Base-by-base conservation (phyloP, 306 rosid species). In the Pterocarpus santalinus region DNA sequence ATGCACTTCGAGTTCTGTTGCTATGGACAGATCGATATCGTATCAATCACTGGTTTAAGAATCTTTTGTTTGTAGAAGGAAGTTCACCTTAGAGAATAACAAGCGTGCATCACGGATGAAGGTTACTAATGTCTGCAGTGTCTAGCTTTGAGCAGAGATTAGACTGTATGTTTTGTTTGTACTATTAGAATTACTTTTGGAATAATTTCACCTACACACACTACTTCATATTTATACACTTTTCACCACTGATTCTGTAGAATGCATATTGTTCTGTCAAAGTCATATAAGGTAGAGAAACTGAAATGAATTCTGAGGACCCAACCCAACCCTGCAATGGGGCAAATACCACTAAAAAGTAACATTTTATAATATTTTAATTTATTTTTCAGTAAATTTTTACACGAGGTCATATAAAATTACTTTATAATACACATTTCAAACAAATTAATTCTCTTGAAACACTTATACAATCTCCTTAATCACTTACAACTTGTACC, bases 401-500 rank as follows among this genome's bases (percentile, higher is more conserved):
- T 9, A 65, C 52, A 16, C 2, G 16, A 65, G 7, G 39, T 39
- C 5, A 8, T 65, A 17, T 0, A 51, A 61, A 61, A 15, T 5
- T 35, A 15, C 69, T 60, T 3, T 60, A 47, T 32, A 9, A 55
- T 7, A 30, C 56, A 56, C 55, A 30, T 11, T 56, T 30, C 62
- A 12, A 22, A 17, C 39, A 44, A 58, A 58, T 28, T 58, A 58
- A 58, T 28, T 9, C 65, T 58, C 34, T 58, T 6, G 6, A 47
- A 9, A 11, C 9, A 47, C 2, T 47, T 47, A 12, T 1, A 47
- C 53, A 46, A 46, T 46, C 8, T 46, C 51, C 12, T 10, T 10
- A 43, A 43, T 43, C 47, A 43, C 8, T 43, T 43, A 43, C 61
- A 86, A 74, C 61, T 58, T 4, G n/a, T 38, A 56, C n/a, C 71